Conservation (phyloP, 441 rosid genomes). For the Adansonia gregorii region DNA sequence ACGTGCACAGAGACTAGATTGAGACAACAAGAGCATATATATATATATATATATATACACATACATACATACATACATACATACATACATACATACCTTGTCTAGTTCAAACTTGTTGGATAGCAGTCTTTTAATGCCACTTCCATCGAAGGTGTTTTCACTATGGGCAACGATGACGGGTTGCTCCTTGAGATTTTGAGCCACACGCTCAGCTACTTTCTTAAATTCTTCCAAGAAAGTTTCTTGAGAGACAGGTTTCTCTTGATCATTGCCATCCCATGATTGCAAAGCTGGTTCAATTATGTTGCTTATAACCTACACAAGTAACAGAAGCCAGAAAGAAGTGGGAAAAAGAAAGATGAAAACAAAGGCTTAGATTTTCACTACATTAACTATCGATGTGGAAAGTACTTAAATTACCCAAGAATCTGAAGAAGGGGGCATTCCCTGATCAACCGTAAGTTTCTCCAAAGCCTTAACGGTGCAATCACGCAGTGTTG, state of each 20-base stretch:
- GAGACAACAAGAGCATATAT: conserved; percentile 4
- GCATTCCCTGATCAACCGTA: conserved; percentile 92
- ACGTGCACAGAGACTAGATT: background rate
- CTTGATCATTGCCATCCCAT: conserved; percentile 43
- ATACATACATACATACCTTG: conserved; percentile 75
- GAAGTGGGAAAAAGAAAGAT: background rate
- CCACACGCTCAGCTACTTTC: conserved; percentile 62
- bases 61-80: no score
- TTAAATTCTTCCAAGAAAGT: conserved; percentile 66
- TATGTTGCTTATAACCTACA: conserved; percentile 78
- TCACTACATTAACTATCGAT: background rate
- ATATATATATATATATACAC: background rate
- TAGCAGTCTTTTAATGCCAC: conserved; percentile 71
- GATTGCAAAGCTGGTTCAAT: conserved; percentile 69
- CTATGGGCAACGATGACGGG: conserved; percentile 96
- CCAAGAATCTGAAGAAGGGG: conserved; percentile 87
- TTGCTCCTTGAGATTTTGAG: conserved; percentile 82
- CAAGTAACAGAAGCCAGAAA: conserved; percentile 22
- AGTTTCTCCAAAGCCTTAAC: conserved; percentile 66
- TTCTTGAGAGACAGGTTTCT: conserved; percentile 55
- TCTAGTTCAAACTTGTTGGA: conserved; percentile 85
- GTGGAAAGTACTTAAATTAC: conserved; percentile 37
- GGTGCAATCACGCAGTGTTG: conserved; percentile 52
- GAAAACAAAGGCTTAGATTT: background rate
- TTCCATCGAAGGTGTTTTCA: conserved; percentile 87